These are phyloP conservation scores for Chamaecrista fasciculata DNA, from an alignment of 306 rosid species.

Conservation along the genomic window DNA sequence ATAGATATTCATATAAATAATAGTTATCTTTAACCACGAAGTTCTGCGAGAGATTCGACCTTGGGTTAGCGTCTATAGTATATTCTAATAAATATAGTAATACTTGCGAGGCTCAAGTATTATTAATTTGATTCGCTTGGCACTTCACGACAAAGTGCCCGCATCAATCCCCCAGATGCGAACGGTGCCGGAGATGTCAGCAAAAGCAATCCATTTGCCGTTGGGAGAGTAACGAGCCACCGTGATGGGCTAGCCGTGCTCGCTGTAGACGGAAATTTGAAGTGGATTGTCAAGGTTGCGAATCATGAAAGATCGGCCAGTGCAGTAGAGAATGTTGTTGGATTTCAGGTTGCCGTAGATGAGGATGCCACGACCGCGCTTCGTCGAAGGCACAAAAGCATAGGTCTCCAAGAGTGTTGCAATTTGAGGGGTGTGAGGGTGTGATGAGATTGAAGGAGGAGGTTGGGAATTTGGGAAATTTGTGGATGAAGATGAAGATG, in stretches of 20 bases:
- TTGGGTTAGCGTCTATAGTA: no score
- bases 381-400: slow-evolving; percentile 76
- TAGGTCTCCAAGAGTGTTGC: slow-evolving; percentile 58
- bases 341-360: slow-evolving; percentile 84
- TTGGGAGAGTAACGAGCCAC: slow-evolving; percentile 91
- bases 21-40: no score
- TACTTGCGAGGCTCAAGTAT: no score
- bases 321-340: slow-evolving; percentile 72
- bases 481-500: no score
- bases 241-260: slow-evolving; percentile 84
- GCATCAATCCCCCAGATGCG: slow-evolving; percentile 93
- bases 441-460: no score
- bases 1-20: no score
- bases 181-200: slow-evolving; percentile 80
- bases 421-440: no score
- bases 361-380: slow-evolving; percentile 94
- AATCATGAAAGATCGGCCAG: slow-evolving; percentile 81
- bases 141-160: no score
- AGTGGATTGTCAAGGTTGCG: slow-evolving; percentile 79
- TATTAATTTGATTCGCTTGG: no score
- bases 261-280: slow-evolving; percentile 72
- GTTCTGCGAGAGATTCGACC: no score
- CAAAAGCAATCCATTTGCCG: slow-evolving; percentile 96
- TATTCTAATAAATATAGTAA: no score
- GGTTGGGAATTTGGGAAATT: no score